These are phyloP conservation scores for Parafenestella ontariensis DNA, from an alignment of 2,329 filamentous ascomycete species.

Conservation along the genomic window DNA sequence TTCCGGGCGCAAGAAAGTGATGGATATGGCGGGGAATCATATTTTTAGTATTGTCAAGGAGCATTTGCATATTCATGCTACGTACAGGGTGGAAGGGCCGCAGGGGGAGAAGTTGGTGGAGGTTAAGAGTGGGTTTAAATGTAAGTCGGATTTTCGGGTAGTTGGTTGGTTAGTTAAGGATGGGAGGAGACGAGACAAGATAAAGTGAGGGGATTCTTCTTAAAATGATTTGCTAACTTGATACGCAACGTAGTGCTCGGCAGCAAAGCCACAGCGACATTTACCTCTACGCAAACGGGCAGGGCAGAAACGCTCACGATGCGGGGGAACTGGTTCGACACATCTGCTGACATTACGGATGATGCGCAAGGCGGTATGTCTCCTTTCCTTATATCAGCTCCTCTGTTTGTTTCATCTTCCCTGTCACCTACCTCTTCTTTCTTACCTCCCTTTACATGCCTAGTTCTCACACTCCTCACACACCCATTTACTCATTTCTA, in stretches of 20 bases:
- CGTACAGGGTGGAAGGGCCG: conserved; percentile 59
- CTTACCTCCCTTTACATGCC: not conserved
- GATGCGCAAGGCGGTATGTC: conserved; percentile 46
- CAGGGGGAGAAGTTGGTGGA: conserved; percentile 59
- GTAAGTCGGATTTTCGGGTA: conserved; percentile 52
- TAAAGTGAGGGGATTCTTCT: no score
- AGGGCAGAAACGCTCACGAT: conserved; percentile 52
- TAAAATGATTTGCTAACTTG: not conserved
- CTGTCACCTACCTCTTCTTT: no score
- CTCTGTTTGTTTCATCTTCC: no score
- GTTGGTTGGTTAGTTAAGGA: no score
- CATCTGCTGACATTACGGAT: conserved; percentile 64
- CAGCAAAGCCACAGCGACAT: conserved; percentile 64
- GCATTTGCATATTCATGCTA: conserved; percentile 59
- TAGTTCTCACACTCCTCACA: not conserved
- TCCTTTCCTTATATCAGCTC: no score
- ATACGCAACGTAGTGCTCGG: conserved; percentile 54
- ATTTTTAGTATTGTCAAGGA: conserved; percentile 67
- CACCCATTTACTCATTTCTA: not conserved
- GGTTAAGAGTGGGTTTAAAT: conserved; percentile 62
- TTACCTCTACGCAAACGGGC: conserved; percentile 47
- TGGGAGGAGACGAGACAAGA: no score
- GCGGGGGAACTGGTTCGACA: conserved; percentile 68
- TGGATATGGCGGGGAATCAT: conserved; percentile 60
- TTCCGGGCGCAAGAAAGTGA: conserved; percentile 63